These are phyloP conservation scores for Excoecaria cochinchinensis DNA, from an alignment of 345 rosid species.

Conservation along the genomic window DNA sequence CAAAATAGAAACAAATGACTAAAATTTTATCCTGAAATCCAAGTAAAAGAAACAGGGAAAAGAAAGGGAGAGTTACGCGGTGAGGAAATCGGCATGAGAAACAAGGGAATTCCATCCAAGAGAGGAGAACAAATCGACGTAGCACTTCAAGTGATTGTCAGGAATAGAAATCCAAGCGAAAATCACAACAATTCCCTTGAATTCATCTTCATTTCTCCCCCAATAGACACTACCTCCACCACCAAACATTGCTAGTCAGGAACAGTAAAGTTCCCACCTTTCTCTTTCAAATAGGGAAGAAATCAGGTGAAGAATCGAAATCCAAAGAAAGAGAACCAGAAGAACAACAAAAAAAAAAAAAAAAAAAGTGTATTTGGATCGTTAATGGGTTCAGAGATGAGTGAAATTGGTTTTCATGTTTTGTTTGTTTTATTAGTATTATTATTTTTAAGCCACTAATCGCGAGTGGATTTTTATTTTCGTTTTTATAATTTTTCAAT, in stretches of 20 bases:
- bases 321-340: not conserved
- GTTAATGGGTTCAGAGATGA: not conserved
- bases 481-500: not conserved
- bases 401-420: not conserved
- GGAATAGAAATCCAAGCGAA: constrained; percentile 71
- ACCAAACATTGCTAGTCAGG: constrained; percentile 44
- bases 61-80: constrained; percentile 46
- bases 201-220: constrained; percentile 48
- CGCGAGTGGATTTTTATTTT: constrained; percentile 1
- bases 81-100: constrained; percentile 70
- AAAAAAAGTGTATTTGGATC: not conserved
- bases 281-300: not conserved
- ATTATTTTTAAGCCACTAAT: not conserved
- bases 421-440: not conserved
- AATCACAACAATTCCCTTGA: constrained; percentile 70
- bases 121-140: constrained; percentile 75
- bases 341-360: not conserved
- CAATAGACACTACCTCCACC: constrained; percentile 44
- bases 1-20: not conserved
- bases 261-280: not conserved
- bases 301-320: not conserved
- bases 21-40: not conserved
- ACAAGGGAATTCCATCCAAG: constrained; percentile 88
- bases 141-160: constrained; percentile 44
- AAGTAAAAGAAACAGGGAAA: not conserved